phyloP scores from a whole-genome alignment of 257 asterid genomes.

The Galeopsis tetrahit region DNA sequence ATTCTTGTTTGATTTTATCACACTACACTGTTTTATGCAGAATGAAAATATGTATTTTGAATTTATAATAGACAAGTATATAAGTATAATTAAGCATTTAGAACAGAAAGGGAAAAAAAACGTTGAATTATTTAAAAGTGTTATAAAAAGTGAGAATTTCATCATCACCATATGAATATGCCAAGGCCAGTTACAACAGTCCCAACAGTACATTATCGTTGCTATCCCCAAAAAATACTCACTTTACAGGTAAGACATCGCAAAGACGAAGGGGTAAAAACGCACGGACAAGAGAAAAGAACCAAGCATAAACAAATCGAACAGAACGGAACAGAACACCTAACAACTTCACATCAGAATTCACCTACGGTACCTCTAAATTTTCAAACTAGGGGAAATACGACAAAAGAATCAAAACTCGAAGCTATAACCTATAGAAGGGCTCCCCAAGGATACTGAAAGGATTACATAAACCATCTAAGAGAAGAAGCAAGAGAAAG shows the following conservation, averaged over 20 bases:
- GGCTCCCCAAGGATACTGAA: conserved; percentile 35
- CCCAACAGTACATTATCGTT: conserved; percentile 46
- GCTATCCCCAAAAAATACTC: conserved; percentile 52
- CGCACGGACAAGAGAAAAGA: conserved; percentile 31
- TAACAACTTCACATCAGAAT: conserved; percentile 39
- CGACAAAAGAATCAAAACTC: conserved; percentile 38
- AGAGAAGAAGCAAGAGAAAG: conserved; percentile 38
- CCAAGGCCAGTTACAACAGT: conserved; percentile 61
- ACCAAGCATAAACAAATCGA: conserved; percentile 20
- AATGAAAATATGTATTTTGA: too few relatives aligned
- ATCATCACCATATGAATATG: conserved; percentile 42
- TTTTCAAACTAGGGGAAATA: conserved; percentile 43
- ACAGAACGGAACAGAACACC: conserved; percentile 5
- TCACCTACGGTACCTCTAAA: conserved; percentile 43
- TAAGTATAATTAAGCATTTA: too few relatives aligned
- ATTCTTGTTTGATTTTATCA: too few relatives aligned
- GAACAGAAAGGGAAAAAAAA: too few relatives aligned
- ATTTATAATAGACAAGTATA: too few relatives aligned
- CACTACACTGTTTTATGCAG: too few relatives aligned
- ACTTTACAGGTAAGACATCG: conserved; percentile 58
- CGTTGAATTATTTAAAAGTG: background rate
- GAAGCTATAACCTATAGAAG: conserved; percentile 43
- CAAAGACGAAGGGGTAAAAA: conserved; percentile 26
- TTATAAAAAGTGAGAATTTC: conserved; percentile 27
- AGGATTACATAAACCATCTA: conserved; percentile 44